phyloP scores from a whole-genome alignment of 805 yeast species.

The Kazachstania martiniae region DNA sequence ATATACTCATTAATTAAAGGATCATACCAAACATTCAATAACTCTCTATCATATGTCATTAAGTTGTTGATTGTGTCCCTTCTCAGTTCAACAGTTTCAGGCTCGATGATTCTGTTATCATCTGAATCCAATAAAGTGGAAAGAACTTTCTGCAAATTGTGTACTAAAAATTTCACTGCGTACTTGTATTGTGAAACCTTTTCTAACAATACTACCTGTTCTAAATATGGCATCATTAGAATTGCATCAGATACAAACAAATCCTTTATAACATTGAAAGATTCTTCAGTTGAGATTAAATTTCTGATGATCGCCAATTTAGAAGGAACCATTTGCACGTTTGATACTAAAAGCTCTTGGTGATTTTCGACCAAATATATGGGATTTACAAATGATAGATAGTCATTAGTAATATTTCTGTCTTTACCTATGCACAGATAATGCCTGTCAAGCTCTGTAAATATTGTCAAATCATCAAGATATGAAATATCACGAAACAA shows the following conservation, averaged over 20 bases:
- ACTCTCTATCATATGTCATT: constrained; percentile 3
- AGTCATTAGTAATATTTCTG: constrained; percentile 13
- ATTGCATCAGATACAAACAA: constrained; percentile 12
- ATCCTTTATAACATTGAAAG: constrained; percentile 14
- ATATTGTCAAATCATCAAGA: constrained; percentile 9
- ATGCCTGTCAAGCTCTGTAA: constrained; percentile 11
- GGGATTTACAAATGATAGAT: constrained; percentile 24
- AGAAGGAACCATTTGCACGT: constrained; percentile 12
- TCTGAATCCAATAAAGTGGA: constrained; percentile 13
- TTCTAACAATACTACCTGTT: constrained; percentile 24
- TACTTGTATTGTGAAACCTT: constrained; percentile 15
- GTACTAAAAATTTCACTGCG: constrained; percentile 10
- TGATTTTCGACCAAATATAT: constrained; percentile 12
- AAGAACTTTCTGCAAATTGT: constrained; percentile 19
- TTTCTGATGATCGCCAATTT: constrained; percentile 18
- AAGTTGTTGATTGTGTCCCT: constrained; percentile 16
- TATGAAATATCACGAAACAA: constrained; percentile 18
- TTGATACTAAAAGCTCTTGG: constrained; percentile 5
- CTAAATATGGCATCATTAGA: constrained; percentile 21
- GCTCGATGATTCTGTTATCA: constrained; percentile 13
- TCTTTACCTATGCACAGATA: constrained; percentile 13
- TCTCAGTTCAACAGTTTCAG: constrained; percentile 19
- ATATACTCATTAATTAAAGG: constrained; percentile 15
- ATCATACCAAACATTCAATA: constrained; percentile 16
- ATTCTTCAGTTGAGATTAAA: constrained; percentile 9